These are phyloP conservation scores for Hypoxylon cercidicola DNA, from an alignment of 495 filamentous ascomycete genomes.

Conservation along the genomic window DNA sequence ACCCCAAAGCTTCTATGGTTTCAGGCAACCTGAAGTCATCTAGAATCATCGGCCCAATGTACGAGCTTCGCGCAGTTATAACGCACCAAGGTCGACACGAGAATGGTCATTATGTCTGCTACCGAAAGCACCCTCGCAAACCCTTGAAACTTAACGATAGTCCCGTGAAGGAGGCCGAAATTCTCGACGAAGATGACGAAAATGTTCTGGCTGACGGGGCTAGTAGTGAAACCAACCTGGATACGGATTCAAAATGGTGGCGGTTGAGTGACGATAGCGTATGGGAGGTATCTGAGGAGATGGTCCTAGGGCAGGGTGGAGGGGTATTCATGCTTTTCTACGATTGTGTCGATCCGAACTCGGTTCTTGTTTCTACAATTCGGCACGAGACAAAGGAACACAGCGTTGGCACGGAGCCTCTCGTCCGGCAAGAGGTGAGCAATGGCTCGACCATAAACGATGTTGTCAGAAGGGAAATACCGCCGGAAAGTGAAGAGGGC, in stretches of 20 bases:
- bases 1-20: slow-evolving; percentile 77
- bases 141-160: slow-evolving; percentile 18
- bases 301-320: slow-evolving; percentile 79
- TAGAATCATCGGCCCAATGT: slow-evolving; percentile 65
- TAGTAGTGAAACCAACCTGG: slow-evolving; percentile 40
- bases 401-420: background rate
- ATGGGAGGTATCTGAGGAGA: slow-evolving; percentile 73
- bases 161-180: background rate
- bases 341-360: slow-evolving; percentile 67
- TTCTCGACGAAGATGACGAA: slow-evolving; percentile 9
- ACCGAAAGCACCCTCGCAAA: slow-evolving; percentile 69
- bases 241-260: slow-evolving; percentile 73
- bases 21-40: slow-evolving; percentile 55
- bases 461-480: background rate
- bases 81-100: slow-evolving; percentile 92
- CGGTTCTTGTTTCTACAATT: slow-evolving; percentile 37
- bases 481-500: slow-evolving; percentile 1
- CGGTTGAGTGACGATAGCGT: slow-evolving; percentile 88
- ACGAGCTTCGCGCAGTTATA: slow-evolving; percentile 84
- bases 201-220: slow-evolving; percentile 49
- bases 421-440: background rate
- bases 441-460: background rate
- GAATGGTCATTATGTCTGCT: slow-evolving; percentile 96
- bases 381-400: background rate
- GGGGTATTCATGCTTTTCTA: slow-evolving; percentile 98